A percentile compares a stretch with the other conserved stretches of the same genome.
These are phyloP conservation scores for Ministeria vibrans DNA, from an alignment of 78 protist genomes.

Conservation along the genomic window DNA sequence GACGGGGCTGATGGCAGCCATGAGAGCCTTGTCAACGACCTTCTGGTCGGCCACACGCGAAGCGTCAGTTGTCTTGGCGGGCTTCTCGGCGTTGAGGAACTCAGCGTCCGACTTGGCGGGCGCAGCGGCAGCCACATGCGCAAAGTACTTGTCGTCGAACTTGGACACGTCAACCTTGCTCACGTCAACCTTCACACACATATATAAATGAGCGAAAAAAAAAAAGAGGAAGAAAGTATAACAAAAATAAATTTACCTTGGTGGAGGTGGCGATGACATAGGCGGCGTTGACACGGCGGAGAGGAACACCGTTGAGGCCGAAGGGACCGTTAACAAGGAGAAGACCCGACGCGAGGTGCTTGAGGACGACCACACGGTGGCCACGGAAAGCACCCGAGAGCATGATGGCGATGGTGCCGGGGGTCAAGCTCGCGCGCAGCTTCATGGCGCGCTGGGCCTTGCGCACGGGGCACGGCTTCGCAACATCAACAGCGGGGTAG, in stretches of 20 bases:
- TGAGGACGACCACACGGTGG: conserved; percentile 87
- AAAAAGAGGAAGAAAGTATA: neutral
- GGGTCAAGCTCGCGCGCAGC: conserved; percentile 77
- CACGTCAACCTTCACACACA: conserved; percentile 44
- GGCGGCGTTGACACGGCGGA: conserved; percentile 93
- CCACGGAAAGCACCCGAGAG: conserved; percentile 95
- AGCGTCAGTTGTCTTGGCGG: conserved; percentile 40
- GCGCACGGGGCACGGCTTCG: conserved; percentile 23
- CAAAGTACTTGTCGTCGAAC: conserved; percentile 57
- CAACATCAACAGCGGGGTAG: conserved; percentile 33
- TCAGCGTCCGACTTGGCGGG: conserved; percentile 30
- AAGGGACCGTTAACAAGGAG: conserved; percentile 94
- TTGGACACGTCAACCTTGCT: conserved; percentile 42
- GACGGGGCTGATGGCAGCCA: conserved; percentile 63
- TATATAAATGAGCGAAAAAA: neutral
- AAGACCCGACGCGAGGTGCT: conserved; percentile 87
- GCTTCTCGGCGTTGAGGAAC: conserved; percentile 33
- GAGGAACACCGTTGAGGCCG: conserved; percentile 97
- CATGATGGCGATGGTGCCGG: conserved; percentile 94
- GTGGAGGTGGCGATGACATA: conserved; percentile 96
- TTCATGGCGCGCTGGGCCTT: conserved; percentile 34
- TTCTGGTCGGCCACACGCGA: conserved; percentile 78
- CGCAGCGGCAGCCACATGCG: neutral
- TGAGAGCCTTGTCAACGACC: conserved; percentile 63
- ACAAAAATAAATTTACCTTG: conserved; percentile 10